These are phyloP conservation scores for Monosporascus sp. DNA, from an alignment of 2,329 filamentous ascomycete species.

Conservation along the genomic window DNA sequence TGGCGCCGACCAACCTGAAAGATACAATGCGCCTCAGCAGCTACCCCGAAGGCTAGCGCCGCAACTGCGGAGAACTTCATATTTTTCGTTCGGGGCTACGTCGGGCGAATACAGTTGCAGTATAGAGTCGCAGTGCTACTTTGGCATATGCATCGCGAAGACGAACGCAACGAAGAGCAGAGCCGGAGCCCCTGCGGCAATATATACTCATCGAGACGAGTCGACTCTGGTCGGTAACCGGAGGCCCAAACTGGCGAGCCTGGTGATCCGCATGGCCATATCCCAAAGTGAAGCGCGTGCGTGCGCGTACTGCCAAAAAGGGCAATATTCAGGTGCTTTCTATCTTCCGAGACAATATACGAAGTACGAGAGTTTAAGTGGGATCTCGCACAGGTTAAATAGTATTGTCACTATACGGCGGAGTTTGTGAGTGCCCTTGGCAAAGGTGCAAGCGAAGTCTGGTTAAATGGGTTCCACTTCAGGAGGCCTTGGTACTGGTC, in stretches of 20 bases:
- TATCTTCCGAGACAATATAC: not conserved
- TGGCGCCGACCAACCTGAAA: slow-evolving; percentile 30
- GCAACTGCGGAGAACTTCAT: slow-evolving; percentile 34
- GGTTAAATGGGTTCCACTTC: not conserved
- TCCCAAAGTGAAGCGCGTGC: not conserved
- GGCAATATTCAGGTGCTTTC: not conserved
- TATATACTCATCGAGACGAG: not conserved
- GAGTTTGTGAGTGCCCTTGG: not conserved
- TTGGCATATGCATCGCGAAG: not conserved
- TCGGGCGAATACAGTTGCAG: not conserved
- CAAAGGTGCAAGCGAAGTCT: not conserved
- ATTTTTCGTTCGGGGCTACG: slow-evolving; percentile 1
- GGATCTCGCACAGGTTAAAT: too few species aligned
- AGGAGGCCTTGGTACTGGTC: not conserved
- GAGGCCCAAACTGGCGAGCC: not conserved
- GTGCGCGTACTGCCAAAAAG: not conserved
- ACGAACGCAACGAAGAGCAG: not conserved
- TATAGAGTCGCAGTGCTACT: not conserved
- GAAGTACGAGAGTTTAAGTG: not conserved
- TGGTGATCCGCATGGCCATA: not conserved
- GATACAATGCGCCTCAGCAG: slow-evolving; percentile 36
- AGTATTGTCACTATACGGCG: not conserved
- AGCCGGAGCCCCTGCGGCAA: not conserved
- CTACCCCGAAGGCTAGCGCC: slow-evolving; percentile 27
- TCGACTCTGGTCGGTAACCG: not conserved